A percentile compares a stretch with the other conserved stretches of the same genome.
Evolutionary conservation across 768 basidiomycete species (phyloP).

Genomic region (Crepidotus variabilis): DNA sequence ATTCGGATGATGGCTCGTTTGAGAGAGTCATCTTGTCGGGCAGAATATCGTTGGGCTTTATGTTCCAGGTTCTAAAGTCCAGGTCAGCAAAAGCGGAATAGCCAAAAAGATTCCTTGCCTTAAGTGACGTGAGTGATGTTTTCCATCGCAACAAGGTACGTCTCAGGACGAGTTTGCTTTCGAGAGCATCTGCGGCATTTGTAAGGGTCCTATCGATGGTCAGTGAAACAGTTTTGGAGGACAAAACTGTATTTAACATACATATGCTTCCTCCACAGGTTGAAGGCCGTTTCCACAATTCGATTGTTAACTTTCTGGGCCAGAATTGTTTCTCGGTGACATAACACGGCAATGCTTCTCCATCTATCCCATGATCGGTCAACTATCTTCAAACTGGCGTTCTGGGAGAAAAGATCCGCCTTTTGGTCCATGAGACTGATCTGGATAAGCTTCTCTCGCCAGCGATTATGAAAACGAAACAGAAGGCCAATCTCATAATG

Average conservation of each 20-base stretch:
- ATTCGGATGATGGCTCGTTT: slow-evolving; percentile 22
- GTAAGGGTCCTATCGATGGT: slow-evolving; percentile 1
- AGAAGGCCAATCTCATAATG: slow-evolving; percentile 45
- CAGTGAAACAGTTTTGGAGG: not conserved
- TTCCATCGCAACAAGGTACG: slow-evolving; percentile 50
- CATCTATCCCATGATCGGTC: slow-evolving; percentile 54
- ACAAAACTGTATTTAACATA: slow-evolving; percentile 26
- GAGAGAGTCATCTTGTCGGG: slow-evolving; percentile 21
- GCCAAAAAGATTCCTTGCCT: not conserved
- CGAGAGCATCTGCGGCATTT: slow-evolving; percentile 3
- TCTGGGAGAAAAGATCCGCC: slow-evolving; percentile 46
- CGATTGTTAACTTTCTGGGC: slow-evolving; percentile 41
- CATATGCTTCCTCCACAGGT: slow-evolving; percentile 56
- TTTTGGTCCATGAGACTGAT: slow-evolving; percentile 41
- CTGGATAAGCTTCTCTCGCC: slow-evolving; percentile 44
- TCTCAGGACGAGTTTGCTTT: slow-evolving; percentile 33
- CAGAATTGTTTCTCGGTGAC: slow-evolving; percentile 41
- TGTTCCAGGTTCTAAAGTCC: slow-evolving; percentile 45
- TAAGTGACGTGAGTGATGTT: slow-evolving; percentile 31
- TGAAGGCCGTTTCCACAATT: slow-evolving; percentile 43
- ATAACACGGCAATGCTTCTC: slow-evolving; percentile 43
- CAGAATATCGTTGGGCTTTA: slow-evolving; percentile 43
- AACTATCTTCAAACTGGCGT: slow-evolving; percentile 31
- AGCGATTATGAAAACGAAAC: slow-evolving; percentile 41
- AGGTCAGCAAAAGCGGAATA: not conserved